Base-by-base conservation (phyloP, 75 land plant genomes). In the Larix kaempferi region DNA sequence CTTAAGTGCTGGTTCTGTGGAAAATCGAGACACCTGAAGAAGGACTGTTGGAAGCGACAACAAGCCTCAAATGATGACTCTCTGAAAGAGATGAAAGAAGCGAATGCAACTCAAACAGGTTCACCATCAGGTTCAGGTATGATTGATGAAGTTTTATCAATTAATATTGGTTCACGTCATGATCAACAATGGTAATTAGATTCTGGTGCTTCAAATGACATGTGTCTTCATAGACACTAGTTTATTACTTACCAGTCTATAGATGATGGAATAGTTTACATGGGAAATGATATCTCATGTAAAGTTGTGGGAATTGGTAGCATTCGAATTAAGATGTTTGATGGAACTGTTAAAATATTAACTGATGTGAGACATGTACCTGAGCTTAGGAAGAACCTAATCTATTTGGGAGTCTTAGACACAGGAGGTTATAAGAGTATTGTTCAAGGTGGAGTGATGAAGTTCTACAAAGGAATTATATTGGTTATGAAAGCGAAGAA, bases 201-300 rank as follows among this genome's bases (percentile, higher is more conserved):
- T 62, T 63, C 76, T 23, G 76, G 76, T 29, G 54, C 58, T 41
- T 62, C 83, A 10, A 59, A n/a, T 61, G 76, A 73, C 60, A 82
- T 82, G 76, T 73, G 57, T 56, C 82, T 77, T 56, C 54, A 75
- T 67, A 56, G 77, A 33, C 10, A 80, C 2, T 80, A 77, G 77
- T 76, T 79, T 37, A n/a, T 49, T 19, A 66, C 73, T 2, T 80
- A 66, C 39, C 6, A 54, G 67, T 5, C 29, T 7, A 15, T 71
- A n/a, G 27, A 76, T 37, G 63, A 75, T 69, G 78, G 78, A 21
- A 7, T 29, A 59, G 78, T 81, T 6, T 76, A 76, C 56, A 81
- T 81, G 74, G 74, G 83, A 2, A 81, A 81, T 59, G 41, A 65
- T 66, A 33, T 56, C 3, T 27, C 58, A 10, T 75, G 76, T 22